phyloP scores from a whole-genome alignment of 2,329 filamentous ascomycete genomes.

The Canariomyces notabilis region DNA sequence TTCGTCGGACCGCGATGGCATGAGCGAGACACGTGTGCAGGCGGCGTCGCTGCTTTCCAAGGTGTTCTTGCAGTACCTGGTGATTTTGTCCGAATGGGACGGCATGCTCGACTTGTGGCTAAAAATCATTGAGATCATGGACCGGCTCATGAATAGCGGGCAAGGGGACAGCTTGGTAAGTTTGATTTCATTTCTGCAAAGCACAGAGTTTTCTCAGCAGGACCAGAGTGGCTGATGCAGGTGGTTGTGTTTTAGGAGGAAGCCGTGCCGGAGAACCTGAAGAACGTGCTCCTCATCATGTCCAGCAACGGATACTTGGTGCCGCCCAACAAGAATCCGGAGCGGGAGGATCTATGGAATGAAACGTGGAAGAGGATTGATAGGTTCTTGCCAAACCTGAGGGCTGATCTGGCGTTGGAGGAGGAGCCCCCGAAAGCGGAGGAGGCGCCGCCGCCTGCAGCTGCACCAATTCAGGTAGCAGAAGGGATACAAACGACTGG shows the following conservation, averaged over 20 bases:
- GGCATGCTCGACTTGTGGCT: conserved; percentile 91
- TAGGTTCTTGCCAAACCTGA: conserved; percentile 57
- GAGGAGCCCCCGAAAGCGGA: conserved; percentile 36
- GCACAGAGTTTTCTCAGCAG: not conserved
- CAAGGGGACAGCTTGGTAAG: conserved; percentile 83
- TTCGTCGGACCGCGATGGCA: conserved; percentile 81
- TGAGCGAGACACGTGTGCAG: conserved; percentile 92
- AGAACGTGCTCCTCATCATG: conserved; percentile 96
- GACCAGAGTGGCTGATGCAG: not conserved
- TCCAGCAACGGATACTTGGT: conserved; percentile 80
- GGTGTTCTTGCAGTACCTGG: conserved; percentile 90
- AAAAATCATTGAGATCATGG: conserved; percentile 88
- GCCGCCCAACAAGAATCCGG: conserved; percentile 55
- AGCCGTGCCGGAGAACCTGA: conserved; percentile 89
- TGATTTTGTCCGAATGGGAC: conserved; percentile 76
- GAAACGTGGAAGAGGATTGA: conserved; percentile 64
- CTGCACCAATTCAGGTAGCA: not conserved
- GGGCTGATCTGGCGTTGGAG: conserved; percentile 52
- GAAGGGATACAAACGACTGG: not conserved
- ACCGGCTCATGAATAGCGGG: conserved; percentile 91
- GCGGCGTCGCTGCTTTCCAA: conserved; percentile 88
- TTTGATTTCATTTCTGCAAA: conserved; percentile 20
- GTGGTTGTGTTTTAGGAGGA: conserved; percentile 60
- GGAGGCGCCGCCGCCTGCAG: conserved; percentile 4
- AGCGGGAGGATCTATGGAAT: conserved; percentile 52